Evolutionary conservation across 2,329 filamentous ascomycete genomes (phyloP).

Genomic region (Xylaria arbuscula): DNA sequence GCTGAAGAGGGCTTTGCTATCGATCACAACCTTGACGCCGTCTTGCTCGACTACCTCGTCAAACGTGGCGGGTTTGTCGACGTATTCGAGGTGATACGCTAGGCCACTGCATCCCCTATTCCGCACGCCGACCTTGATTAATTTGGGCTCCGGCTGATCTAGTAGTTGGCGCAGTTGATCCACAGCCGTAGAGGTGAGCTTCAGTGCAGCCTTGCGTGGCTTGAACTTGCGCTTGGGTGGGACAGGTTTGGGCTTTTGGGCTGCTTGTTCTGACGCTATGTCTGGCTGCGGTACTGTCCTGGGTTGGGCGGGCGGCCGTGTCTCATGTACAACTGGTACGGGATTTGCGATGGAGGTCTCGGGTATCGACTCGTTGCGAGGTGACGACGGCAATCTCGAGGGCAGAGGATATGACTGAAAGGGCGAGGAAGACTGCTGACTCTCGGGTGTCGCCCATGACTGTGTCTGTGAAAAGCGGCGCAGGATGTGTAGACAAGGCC

Average conservation of each 20-base stretch:
- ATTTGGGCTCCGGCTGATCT: conserved; percentile 86
- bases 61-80: conserved; percentile 87
- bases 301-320: conserved; percentile 55
- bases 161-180: conserved; percentile 81
- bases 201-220: conserved; percentile 91
- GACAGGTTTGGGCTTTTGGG: conserved; percentile 72
- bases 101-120: conserved; percentile 95
- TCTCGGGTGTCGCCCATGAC: conserved; percentile 46
- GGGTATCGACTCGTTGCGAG: conserved; percentile 57
- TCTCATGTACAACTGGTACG: conserved; percentile 65
- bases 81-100: conserved; percentile 93
- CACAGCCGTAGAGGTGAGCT: conserved; percentile 82
- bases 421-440: conserved; percentile 48
- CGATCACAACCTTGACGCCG: conserved; percentile 93
- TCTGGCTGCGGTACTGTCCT: conserved; percentile 42
- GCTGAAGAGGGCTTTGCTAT: conserved; percentile 96
- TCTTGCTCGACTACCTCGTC: conserved; percentile 96
- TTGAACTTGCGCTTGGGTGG: conserved; percentile 75
- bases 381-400: conserved; percentile 54
- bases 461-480: conserved; percentile 57
- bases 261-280: conserved; percentile 70
- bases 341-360: conserved; percentile 62
- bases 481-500: conserved; percentile 54
- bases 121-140: conserved; percentile 93
- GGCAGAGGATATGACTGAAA: conserved; percentile 66